These are phyloP conservation scores for Solanum hybrid DNA, from an alignment of 305 asterid genomes.

Conservation along the genomic window DNA sequence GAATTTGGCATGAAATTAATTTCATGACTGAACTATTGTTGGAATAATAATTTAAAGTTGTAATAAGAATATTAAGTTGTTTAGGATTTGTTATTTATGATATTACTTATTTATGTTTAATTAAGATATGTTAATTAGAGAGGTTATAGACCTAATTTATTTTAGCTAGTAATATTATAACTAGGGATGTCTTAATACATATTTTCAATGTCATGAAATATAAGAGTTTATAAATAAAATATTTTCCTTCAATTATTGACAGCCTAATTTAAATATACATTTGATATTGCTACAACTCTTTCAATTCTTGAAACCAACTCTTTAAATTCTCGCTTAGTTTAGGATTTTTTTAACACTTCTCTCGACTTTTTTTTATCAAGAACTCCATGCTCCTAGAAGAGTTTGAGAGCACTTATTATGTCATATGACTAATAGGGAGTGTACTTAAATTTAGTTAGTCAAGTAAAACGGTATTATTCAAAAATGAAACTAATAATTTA, in stretches of 20 bases:
- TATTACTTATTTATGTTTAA: not conserved
- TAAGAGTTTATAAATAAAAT: not conserved
- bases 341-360: no score
- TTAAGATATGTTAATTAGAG: not conserved
- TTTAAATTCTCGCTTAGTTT: not conserved
- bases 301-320: not conserved
- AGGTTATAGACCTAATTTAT: not conserved
- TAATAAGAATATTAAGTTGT: not conserved
- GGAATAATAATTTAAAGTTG: not conserved
- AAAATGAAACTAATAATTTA: fast-evolving
- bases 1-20: not conserved
- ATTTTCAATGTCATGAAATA: not conserved
- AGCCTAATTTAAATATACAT: not conserved
- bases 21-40: not conserved
- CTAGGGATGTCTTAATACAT: not conserved
- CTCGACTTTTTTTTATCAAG: no score
- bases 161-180: not conserved
- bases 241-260: not conserved
- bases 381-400: not conserved
- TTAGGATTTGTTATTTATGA: not conserved
- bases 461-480: no score
- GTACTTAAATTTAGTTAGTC: no score
- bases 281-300: not conserved
- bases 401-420: not conserved
- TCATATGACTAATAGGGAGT: no score